Percentiles rank a stretch among this genome's conserved stretches.
Evolutionary conservation across 176 grass and related monocot species (phyloP).

Genomic region (Oryza glaberrima): DNA sequence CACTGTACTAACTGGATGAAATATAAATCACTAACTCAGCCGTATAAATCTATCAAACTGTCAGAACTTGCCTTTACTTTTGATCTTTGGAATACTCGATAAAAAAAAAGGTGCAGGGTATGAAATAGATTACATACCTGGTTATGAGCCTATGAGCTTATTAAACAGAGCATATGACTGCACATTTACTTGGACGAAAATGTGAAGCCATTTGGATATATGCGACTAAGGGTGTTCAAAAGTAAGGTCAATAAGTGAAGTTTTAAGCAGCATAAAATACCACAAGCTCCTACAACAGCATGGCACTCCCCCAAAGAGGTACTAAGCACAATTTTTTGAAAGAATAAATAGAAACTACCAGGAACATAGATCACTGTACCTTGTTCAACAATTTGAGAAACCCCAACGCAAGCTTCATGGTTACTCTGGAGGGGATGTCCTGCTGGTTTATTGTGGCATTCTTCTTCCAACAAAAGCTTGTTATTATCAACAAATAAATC

Average conservation of each 20-base stretch:
- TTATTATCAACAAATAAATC: constrained; percentile 42
- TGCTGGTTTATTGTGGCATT: constrained; percentile 47
- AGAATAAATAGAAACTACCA: constrained; percentile 11
- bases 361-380: constrained; percentile 37
- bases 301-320: constrained; percentile 3
- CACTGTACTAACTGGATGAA: background rate
- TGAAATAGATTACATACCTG: constrained; percentile 11
- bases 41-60: background rate
- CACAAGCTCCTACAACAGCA: background rate
- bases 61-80: background rate
- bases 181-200: background rate
- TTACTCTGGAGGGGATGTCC: constrained; percentile 37
- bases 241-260: background rate
- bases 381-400: constrained; percentile 41
- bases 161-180: constrained; percentile 7
- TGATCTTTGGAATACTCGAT: background rate
- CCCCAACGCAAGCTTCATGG: constrained; percentile 32
- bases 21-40: background rate
- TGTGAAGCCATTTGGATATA: constrained; percentile 24
- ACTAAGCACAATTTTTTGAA: constrained; percentile 16
- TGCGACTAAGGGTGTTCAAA: constrained; percentile 5
- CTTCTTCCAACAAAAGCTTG: constrained; percentile 43
- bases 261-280: constrained; percentile 24
- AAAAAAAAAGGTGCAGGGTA: background rate
- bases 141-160: constrained; percentile 6